Evolutionary conservation across 768 basidiomycete species (phyloP).

Genomic region (Agaricus subrufescens): DNA sequence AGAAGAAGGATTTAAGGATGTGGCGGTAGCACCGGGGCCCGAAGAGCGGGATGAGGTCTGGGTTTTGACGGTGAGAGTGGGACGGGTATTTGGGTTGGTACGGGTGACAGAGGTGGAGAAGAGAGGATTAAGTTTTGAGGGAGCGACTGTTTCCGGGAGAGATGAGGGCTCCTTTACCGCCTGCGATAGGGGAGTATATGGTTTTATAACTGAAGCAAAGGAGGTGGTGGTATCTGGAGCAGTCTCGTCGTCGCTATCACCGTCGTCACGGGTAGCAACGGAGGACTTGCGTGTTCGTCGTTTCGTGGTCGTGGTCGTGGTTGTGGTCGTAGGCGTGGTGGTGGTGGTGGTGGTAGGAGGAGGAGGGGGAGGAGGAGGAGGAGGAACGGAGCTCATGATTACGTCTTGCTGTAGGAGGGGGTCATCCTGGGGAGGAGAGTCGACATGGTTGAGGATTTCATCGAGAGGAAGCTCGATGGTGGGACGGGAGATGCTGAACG

Average conservation of each 20-base stretch:
- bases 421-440: constrained; percentile 23
- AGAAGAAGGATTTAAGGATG: constrained; percentile 45
- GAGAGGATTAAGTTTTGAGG: constrained; percentile 53
- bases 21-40: constrained; percentile 63
- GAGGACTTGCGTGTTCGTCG: constrained; percentile 17
- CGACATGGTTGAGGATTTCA: constrained; percentile 44
- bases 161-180: constrained; percentile 29
- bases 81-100: constrained; percentile 35
- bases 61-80: constrained; percentile 60
- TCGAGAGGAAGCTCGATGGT: constrained; percentile 87
- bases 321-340: constrained; percentile 9
- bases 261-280: constrained; percentile 26
- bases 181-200: constrained; percentile 31
- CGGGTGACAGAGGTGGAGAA: constrained; percentile 43
- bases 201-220: constrained; percentile 25
- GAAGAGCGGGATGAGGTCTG: constrained; percentile 48
- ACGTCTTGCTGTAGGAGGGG: constrained; percentile 6
- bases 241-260: constrained; percentile 32
- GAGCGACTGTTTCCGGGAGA: constrained; percentile 50
- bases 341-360: constrained; percentile 12
- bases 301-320: constrained; percentile 7
- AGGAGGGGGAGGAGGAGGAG: constrained; percentile 19
- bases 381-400: constrained; percentile 3
- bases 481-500: constrained; percentile 64
- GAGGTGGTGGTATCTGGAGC: constrained; percentile 23